Evolutionary conservation across 768 basidiomycete genomes (phyloP).

Genomic region (Lactifluus subvellereus): DNA sequence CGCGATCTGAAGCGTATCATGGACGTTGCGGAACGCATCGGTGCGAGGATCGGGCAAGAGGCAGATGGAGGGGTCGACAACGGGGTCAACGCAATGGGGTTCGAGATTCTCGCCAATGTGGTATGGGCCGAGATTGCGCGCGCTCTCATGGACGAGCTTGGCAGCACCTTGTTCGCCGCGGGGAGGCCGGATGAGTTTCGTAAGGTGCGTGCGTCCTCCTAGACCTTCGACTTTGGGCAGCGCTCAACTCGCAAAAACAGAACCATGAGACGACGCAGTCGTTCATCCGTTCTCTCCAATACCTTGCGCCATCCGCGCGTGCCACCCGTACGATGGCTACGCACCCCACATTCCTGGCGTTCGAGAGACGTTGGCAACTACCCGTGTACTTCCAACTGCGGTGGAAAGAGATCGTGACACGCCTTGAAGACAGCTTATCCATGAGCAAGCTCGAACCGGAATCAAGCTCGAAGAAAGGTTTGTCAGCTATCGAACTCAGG

Average conservation of each 20-base stretch:
- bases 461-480: conserved; percentile 37
- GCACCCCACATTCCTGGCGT: conserved; percentile 63
- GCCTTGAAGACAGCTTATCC: conserved; percentile 63
- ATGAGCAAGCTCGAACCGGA: conserved; percentile 39
- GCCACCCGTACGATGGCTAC: conserved; percentile 66
- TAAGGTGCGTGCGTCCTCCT: conserved; percentile 45
- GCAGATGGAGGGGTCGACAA: conserved; percentile 5
- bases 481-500: background rate
- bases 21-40: conserved; percentile 66
- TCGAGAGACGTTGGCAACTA: conserved; percentile 89
- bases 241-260: conserved; percentile 36
- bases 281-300: conserved; percentile 79
- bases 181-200: conserved; percentile 89
- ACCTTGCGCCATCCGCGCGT: conserved; percentile 67
- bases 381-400: conserved; percentile 95
- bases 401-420: conserved; percentile 88
- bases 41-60: conserved; percentile 40
- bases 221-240: no score
- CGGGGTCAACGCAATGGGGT: conserved; percentile 39
- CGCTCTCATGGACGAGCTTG: conserved; percentile 81
- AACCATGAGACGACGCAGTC: conserved; percentile 79
- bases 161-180: conserved; percentile 78
- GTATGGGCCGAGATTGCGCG: conserved; percentile 82
- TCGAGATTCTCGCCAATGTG: conserved; percentile 82
- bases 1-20: conserved; percentile 69